Percentiles rank a stretch among this genome's conserved stretches.
phyloP scores from a whole-genome alignment of 345 rosid genomes.

The Brassica juncea region DNA sequence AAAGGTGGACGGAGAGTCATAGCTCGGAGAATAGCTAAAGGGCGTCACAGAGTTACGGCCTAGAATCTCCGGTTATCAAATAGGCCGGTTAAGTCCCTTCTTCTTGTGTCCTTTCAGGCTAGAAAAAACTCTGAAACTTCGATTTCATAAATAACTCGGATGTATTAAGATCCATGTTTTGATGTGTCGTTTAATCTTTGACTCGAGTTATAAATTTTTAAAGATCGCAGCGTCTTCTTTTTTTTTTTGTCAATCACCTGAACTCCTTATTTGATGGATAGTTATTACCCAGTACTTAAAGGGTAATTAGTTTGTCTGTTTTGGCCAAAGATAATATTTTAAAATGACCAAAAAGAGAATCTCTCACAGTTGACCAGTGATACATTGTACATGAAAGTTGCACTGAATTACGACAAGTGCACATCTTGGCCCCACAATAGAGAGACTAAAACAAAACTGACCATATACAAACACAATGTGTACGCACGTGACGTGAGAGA shows the following conservation, averaged over 20 bases:
- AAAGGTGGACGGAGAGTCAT: slow-evolving; percentile 96
- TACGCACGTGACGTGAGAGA: slow-evolving; percentile 34
- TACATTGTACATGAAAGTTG: slow-evolving; percentile 31
- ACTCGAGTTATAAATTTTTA: neutral
- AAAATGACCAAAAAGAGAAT: slow-evolving; percentile 28
- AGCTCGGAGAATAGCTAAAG: slow-evolving; percentile 95
- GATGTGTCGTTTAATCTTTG: slow-evolving; percentile 24
- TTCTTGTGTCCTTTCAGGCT: slow-evolving; percentile 13
- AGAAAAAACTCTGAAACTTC: neutral
- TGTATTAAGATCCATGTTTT: slow-evolving; percentile 22
- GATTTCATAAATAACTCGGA: slow-evolving; percentile 19
- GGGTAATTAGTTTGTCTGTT: neutral
- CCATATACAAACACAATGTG: slow-evolving; percentile 39
- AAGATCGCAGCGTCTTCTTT: neutral
- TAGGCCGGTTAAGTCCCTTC: neutral
- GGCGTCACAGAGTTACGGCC: slow-evolving; percentile 86
- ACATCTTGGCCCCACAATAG: slow-evolving; percentile 35
- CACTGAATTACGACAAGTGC: slow-evolving; percentile 35
- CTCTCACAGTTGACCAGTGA: slow-evolving; percentile 36
- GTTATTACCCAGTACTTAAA: too few species aligned
- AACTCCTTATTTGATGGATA: too few species aligned
- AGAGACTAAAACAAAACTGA: slow-evolving; percentile 38
- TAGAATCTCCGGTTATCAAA: slow-evolving; percentile 36
- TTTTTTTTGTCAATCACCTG: too few species aligned
- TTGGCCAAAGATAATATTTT: neutral